Percentiles rank a stretch among this genome's conserved stretches.
Conservation (phyloP, 140 eudicot genomes). For the Senecio squalidus region DNA sequence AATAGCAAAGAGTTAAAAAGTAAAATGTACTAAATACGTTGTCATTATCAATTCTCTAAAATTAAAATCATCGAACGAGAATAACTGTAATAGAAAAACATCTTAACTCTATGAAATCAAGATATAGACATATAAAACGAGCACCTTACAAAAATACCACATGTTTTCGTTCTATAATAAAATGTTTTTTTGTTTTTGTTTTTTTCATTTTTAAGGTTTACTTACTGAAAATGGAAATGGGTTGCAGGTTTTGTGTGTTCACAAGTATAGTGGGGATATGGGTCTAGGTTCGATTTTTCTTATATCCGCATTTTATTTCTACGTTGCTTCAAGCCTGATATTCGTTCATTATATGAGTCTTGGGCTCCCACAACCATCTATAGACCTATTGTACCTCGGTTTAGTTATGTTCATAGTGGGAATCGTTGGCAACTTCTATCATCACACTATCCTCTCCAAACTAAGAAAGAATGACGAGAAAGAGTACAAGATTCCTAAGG, state of each 20-base stretch:
- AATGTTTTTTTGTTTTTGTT: too few relatives aligned
- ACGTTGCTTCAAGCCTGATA: slow-evolving; percentile 21
- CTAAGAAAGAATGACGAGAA: slow-evolving; percentile 33
- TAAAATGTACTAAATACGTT: too few relatives aligned
- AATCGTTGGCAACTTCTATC: slow-evolving; percentile 58
- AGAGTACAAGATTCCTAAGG: slow-evolving; percentile 55
- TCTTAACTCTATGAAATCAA: too few relatives aligned
- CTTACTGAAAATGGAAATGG: too few relatives aligned
- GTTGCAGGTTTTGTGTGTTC: slow-evolving; percentile 52
- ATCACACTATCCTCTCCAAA: slow-evolving; percentile 55
- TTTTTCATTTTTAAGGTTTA: too few relatives aligned
- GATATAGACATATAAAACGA: too few relatives aligned
- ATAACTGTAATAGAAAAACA: too few relatives aligned
- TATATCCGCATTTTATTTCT: slow-evolving; percentile 32
- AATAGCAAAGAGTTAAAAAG: too few relatives aligned
- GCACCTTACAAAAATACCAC: too few relatives aligned
- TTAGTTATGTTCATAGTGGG: slow-evolving; percentile 39
- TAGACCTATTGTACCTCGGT: slow-evolving; percentile 55
- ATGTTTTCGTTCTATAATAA: too few relatives aligned
- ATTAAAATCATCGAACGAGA: too few relatives aligned
- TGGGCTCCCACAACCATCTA: slow-evolving; percentile 35
- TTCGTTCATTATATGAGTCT: slow-evolving; percentile 31
- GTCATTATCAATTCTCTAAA: too few relatives aligned
- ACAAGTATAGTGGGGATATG: slow-evolving; percentile 59
- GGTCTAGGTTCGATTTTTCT: slow-evolving; percentile 22